These are phyloP conservation scores for Talaromyces albobiverticillius DNA, from an alignment of 2,329 filamentous ascomycete species.

Conservation along the genomic window DNA sequence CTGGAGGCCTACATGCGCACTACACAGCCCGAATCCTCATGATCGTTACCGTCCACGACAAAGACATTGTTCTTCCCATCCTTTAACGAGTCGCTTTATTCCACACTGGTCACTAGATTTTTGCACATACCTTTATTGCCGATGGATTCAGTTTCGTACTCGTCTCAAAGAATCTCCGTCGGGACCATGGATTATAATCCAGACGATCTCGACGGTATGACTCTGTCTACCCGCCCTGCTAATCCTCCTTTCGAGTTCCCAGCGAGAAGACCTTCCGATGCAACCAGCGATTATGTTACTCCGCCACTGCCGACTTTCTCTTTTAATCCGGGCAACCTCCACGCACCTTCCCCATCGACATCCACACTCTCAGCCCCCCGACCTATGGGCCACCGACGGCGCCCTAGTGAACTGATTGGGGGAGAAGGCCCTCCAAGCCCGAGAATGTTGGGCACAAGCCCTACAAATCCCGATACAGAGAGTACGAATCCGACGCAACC, in stretches of 20 bases:
- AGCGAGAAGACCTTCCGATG: slow-evolving; percentile 4
- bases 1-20: slow-evolving; percentile 11
- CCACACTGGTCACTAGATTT: not conserved
- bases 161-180: slow-evolving; percentile 2
- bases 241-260: slow-evolving; percentile 14
- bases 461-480: slow-evolving; percentile 9
- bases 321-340: slow-evolving; percentile 32
- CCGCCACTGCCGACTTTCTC: slow-evolving; percentile 37
- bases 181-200: slow-evolving; percentile 14
- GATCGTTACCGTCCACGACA: not conserved
- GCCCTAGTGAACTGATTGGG: slow-evolving; percentile 83
- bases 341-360: slow-evolving; percentile 50
- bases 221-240: not conserved
- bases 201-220: slow-evolving; percentile 7
- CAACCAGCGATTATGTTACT: slow-evolving; percentile 33
- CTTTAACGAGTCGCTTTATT: not conserved
- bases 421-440: slow-evolving; percentile 54
- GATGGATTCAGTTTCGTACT: slow-evolving; percentile 8
- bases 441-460: slow-evolving; percentile 59
- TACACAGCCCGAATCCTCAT: not conserved
- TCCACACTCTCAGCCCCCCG: slow-evolving; percentile 53
- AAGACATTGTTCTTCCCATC: not conserved
- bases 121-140: not conserved
- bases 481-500: slow-evolving; percentile 21
- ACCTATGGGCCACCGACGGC: slow-evolving; percentile 64